Evolutionary conservation across 2,329 filamentous ascomycete genomes (phyloP).

Genomic region (Iodosphaeria phyllophila): DNA sequence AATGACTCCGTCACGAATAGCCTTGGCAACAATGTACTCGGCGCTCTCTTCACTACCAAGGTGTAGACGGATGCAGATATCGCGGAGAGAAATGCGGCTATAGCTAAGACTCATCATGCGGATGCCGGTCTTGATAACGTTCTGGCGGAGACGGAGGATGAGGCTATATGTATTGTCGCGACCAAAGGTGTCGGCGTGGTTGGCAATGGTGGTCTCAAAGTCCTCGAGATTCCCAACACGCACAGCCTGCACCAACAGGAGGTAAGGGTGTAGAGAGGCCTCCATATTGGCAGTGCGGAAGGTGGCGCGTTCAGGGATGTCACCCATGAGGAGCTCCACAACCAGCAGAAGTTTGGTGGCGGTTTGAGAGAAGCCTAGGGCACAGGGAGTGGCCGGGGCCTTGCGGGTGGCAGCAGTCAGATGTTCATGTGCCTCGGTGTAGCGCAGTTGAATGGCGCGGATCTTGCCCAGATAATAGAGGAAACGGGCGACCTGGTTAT

Average conservation of each 20-base stretch:
- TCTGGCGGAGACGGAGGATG: slow-evolving; percentile 85
- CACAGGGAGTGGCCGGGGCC: slow-evolving; percentile 74
- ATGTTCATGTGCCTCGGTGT: slow-evolving; percentile 93
- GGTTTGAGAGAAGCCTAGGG: slow-evolving; percentile 86
- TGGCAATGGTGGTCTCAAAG: slow-evolving; percentile 72
- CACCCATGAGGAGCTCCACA: slow-evolving; percentile 93
- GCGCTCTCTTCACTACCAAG: slow-evolving; percentile 92
- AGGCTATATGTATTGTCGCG: slow-evolving; percentile 90
- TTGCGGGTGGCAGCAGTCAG: slow-evolving; percentile 87
- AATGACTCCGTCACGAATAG: slow-evolving; percentile 91
- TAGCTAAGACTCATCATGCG: slow-evolving; percentile 98
- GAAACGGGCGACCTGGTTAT: slow-evolving; percentile 95
- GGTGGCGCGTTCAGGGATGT: slow-evolving; percentile 86
- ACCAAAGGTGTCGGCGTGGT: slow-evolving; percentile 70
- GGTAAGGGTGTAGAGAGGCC: slow-evolving; percentile 76
- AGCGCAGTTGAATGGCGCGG: slow-evolving; percentile 86
- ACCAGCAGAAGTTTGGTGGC: slow-evolving; percentile 93
- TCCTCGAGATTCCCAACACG: slow-evolving; percentile 91
- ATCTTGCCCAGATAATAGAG: slow-evolving; percentile 95
- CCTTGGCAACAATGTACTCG: slow-evolving; percentile 98
- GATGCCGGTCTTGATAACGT: slow-evolving; percentile 98
- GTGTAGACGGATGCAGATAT: slow-evolving; percentile 90
- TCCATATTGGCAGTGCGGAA: slow-evolving; percentile 85
- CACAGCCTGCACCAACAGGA: slow-evolving; percentile 84
- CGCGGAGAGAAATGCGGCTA: slow-evolving; percentile 86